Evolutionary conservation across 2,329 filamentous ascomycete species (phyloP).

Genomic region (Orbilia brochopaga): DNA sequence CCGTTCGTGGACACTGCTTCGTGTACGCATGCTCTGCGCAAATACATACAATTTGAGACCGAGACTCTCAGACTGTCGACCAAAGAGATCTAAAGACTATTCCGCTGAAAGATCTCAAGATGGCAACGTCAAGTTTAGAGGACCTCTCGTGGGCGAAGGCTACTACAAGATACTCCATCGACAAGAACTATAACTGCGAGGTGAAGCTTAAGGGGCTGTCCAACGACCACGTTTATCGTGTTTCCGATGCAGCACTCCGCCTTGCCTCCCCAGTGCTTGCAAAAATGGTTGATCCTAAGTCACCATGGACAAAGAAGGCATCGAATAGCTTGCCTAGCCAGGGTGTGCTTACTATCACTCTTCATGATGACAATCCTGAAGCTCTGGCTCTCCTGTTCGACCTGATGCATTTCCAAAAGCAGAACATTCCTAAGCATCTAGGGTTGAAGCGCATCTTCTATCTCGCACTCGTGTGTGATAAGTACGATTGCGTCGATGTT

Average conservation of each 20-base stretch:
- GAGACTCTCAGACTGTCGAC: background rate
- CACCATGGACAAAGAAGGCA: slow-evolving; percentile 28
- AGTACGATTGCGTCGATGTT: slow-evolving; percentile 42
- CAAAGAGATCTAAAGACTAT: too few species aligned
- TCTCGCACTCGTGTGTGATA: slow-evolving; percentile 27
- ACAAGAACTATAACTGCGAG: slow-evolving; percentile 25
- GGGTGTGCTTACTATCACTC: slow-evolving; percentile 1
- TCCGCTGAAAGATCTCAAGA: too few species aligned
- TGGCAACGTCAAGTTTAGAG: background rate
- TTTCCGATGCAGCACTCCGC: slow-evolving; percentile 21
- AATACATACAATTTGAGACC: background rate
- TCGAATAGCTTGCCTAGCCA: background rate
- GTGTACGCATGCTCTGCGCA: background rate
- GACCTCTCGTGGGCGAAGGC: background rate
- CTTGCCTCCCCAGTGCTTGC: slow-evolving; percentile 39
- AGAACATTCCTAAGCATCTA: slow-evolving; percentile 17
- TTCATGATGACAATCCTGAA: slow-evolving; percentile 33
- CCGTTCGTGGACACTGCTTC: too few species aligned
- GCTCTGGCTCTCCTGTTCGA: slow-evolving; percentile 24
- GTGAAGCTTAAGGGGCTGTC: slow-evolving; percentile 4
- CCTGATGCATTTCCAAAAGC: slow-evolving; percentile 38
- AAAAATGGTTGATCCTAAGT: slow-evolving; percentile 34
- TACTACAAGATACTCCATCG: slow-evolving; percentile 12
- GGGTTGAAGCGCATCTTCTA: slow-evolving; percentile 28
- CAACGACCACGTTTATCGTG: slow-evolving; percentile 16